phyloP scores from a whole-genome alignment of 2,329 filamentous ascomycete genomes.

The Trematosphaeria pertusa region DNA sequence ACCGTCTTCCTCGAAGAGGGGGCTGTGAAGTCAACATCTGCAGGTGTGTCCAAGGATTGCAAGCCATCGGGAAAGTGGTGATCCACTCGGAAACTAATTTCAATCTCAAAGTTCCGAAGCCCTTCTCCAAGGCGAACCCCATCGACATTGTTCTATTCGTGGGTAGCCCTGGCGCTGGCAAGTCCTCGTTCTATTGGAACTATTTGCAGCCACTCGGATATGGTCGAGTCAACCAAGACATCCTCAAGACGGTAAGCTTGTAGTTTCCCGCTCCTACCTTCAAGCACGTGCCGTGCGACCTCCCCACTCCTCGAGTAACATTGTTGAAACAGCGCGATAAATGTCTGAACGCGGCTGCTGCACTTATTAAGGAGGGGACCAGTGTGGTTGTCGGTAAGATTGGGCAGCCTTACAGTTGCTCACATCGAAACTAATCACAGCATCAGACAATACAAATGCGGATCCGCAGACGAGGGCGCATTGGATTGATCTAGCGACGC shows the following conservation, averaged over 20 bases:
- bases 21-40: constrained; percentile 35
- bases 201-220: constrained; percentile 80
- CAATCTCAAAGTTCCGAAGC: constrained; percentile 28
- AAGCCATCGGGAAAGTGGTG: constrained; percentile 19
- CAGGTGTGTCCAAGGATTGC: constrained; percentile 37
- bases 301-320: constrained; percentile 40
- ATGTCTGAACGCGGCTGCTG: constrained; percentile 74
- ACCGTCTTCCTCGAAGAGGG: constrained; percentile 40
- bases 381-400: constrained; percentile 79
- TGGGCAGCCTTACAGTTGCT: constrained; percentile 21
- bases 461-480: constrained; percentile 76
- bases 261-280: constrained; percentile 21
- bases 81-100: constrained; percentile 27
- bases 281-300: constrained; percentile 33
- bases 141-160: constrained; percentile 84
- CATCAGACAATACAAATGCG: constrained; percentile 91
- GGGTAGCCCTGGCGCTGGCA: constrained; percentile 87
- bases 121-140: constrained; percentile 66
- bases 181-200: constrained; percentile 88
- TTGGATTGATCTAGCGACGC: constrained; percentile 78
- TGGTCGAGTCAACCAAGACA: constrained; percentile 88
- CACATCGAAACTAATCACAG: constrained; percentile 22
- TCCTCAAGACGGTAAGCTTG: constrained; percentile 75
- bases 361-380: constrained; percentile 67
- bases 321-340: constrained; percentile 60